These are phyloP conservation scores for Euryodendron excelsum DNA, from an alignment of 148 eudicot species.

Conservation along the genomic window DNA sequence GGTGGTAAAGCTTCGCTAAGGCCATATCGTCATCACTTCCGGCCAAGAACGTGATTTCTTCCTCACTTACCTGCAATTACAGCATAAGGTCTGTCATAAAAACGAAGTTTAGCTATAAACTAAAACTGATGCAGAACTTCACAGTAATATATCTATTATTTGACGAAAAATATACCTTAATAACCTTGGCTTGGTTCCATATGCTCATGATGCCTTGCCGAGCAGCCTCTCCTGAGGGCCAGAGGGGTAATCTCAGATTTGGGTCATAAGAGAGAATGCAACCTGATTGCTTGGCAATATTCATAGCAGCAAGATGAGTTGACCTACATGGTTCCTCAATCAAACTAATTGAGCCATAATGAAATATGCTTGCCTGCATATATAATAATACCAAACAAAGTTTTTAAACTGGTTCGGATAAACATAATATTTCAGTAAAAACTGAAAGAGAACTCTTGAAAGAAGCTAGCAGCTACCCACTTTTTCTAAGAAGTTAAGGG, in stretches of 20 bases:
- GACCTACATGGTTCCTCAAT: constrained; percentile 66
- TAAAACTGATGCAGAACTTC: not conserved
- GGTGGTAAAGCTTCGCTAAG: constrained; percentile 50
- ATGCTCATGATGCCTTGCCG: constrained; percentile 59
- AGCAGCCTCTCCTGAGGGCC: constrained; percentile 65
- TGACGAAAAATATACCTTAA: constrained; percentile 39
- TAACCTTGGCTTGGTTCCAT: constrained; percentile 68
- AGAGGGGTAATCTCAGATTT: constrained; percentile 55
- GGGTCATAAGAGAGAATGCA: constrained; percentile 60
- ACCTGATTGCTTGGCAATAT: constrained; percentile 45
- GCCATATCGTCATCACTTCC: constrained; percentile 36
- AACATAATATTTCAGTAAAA: too few relatives aligned
- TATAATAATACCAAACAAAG: not conserved
- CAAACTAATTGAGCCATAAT: constrained; percentile 62
- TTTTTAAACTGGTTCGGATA: too few relatives aligned
- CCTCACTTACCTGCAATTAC: constrained; percentile 43
- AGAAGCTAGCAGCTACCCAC: too few relatives aligned
- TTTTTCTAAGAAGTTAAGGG: too few relatives aligned
- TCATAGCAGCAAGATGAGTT: constrained; percentile 60
- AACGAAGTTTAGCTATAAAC: not conserved
- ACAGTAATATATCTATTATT: not conserved
- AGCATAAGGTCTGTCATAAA: not conserved
- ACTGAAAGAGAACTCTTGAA: too few relatives aligned
- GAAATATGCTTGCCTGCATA: constrained; percentile 50
- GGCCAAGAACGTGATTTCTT: constrained; percentile 45